phyloP scores from a whole-genome alignment of 1,284 basidiomycete genomes.

The Stygiomarasmius scandens region DNA sequence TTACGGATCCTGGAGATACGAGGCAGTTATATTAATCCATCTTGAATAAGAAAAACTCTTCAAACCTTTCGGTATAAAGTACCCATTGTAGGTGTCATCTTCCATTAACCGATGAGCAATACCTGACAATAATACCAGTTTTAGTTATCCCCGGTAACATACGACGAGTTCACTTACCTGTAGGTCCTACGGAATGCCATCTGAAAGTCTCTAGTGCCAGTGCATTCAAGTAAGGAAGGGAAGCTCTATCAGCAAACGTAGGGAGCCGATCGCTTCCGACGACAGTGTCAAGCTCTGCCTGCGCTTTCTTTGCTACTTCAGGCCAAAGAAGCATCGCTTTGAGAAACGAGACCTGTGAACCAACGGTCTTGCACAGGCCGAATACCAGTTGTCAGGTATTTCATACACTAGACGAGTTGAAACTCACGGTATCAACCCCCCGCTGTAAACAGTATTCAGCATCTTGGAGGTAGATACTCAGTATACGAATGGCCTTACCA shows the following conservation, averaged over 20 bases:
- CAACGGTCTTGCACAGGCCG: conserved; percentile 20
- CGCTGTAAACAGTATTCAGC: too few relatives aligned
- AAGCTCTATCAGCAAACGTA: conserved; percentile 27
- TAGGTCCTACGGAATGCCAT: conserved; percentile 29
- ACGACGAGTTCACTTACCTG: not conserved
- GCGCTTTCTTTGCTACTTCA: conserved; percentile 25
- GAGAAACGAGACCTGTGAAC: conserved; percentile 22
- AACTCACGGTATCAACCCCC: not conserved
- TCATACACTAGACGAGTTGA: too few relatives aligned
- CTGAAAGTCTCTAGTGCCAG: conserved; percentile 29
- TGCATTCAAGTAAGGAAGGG: conserved; percentile 33
- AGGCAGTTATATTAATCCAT: too few relatives aligned
- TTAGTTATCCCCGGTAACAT: too few relatives aligned
- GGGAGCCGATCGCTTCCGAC: conserved; percentile 30
- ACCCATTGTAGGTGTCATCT: conserved; percentile 27
- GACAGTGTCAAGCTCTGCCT: conserved; percentile 29
- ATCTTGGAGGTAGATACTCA: too few relatives aligned
- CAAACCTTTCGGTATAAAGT: conserved; percentile 28
- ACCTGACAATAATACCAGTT: not conserved
- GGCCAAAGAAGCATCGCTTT: conserved; percentile 20
- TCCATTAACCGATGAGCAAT: conserved; percentile 28
- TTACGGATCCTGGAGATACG: conserved; percentile 5
- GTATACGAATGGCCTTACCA: conserved; percentile 9
- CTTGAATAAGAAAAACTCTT: too few relatives aligned
- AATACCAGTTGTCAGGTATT: too few relatives aligned